Percentiles rank a stretch among this genome's conserved stretches.
Conservation (phyloP, 176 grass and related monocot species). For the Dactylis glomerata region DNA sequence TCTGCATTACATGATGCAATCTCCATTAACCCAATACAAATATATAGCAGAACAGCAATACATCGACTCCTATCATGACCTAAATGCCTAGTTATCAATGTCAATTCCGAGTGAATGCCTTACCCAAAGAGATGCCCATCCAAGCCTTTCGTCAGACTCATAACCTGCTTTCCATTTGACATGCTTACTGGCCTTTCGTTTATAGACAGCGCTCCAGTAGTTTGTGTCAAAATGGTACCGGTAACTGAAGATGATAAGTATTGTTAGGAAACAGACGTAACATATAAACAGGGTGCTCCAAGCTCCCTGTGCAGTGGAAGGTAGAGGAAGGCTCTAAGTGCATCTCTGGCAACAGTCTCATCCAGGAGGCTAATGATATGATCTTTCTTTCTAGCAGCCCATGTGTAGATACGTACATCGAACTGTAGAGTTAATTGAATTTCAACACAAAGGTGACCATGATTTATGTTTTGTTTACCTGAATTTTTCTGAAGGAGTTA, state of each 20-base stretch:
- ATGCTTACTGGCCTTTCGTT: conserved; percentile 65
- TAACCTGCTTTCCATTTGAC: conserved; percentile 97
- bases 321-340: neutral
- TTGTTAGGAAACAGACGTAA: neutral
- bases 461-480: conserved; percentile 47
- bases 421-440: conserved; percentile 2
- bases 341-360: neutral
- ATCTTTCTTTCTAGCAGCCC: neutral
- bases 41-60: neutral
- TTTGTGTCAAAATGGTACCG: conserved; percentile 75
- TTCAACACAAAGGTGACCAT: neutral
- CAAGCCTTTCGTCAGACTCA: conserved; percentile 61
- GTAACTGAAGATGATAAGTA: conserved; percentile 50
- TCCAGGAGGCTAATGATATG: neutral
- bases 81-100: neutral
- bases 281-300: conserved; percentile 16
- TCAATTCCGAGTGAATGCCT: neutral
- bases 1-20: conserved; percentile 43
- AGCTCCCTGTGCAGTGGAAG: neutral
- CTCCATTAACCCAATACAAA: conserved; percentile 4
- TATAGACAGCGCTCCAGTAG: conserved; percentile 73
- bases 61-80: neutral
- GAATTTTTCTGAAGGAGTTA: conserved; percentile 75
- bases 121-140: conserved; percentile 89
- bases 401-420: neutral